Base-by-base conservation (phyloP, 306 rosid genomes). In the Prunus armeniaca region DNA sequence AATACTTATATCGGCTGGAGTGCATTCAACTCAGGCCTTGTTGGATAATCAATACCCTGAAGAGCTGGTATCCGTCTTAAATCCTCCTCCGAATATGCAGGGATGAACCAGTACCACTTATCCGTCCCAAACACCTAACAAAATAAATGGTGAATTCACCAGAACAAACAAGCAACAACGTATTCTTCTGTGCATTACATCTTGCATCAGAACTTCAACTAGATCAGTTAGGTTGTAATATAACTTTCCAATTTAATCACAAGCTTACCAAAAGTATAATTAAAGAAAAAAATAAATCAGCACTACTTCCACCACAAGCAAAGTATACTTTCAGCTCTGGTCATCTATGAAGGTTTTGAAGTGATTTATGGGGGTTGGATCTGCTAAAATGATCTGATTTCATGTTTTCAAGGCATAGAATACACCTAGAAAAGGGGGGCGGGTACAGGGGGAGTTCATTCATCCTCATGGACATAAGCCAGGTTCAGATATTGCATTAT, bases 21-120 rank as follows among this genome's bases (percentile, higher is more conserved):
- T 51, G 79, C 77, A 78, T 82, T 81, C 54, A 79, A 51, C 54
- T 83, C 90, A 2, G 86, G 83, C 45, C 65, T 79, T 62, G 72
- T 81, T 47, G 94, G 97, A 79, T 83, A 89, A 52, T 91, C 90
- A 47, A 89, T 82, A 70, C 94, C 94, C 55, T 77, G 87, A 71
- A 91, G 88, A 67, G 81, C 87, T 28, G 85, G 84, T 45, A 88
- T 91, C 73, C 61, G 81, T 77, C 83, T 89, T 72, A 82, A 57
- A 80, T 91, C 90, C 27, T 91, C 93, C 20, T 82, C 82, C 19
- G 93, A 89, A 80, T 85, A 88, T 64, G 87, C 83, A 17, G 94
- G 91, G 71, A 91, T 82, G 79, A 88, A 83, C 97, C 94, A 91
- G 77, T 86, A 88, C 79, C 83, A 78, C 79, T 79, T 89, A 73